A percentile compares a stretch with the other conserved stretches of the same genome.
These are phyloP conservation scores for Escallonia herrerae DNA, from an alignment of 129 eudicot species.

Conservation along the genomic window DNA sequence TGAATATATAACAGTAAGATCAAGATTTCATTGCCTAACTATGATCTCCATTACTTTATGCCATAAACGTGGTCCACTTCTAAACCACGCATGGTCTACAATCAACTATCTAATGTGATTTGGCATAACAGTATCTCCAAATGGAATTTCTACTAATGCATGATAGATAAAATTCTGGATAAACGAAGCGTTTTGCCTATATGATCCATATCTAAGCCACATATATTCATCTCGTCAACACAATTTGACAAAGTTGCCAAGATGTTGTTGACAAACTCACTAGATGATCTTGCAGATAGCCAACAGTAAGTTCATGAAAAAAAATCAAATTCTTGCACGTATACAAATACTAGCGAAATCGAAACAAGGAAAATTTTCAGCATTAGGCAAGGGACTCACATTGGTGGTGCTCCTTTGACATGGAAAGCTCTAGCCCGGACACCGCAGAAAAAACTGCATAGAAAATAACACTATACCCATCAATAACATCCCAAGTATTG, in stretches of 20 bases:
- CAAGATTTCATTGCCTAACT: slow-evolving; percentile 23
- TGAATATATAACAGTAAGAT: slow-evolving; percentile 28
- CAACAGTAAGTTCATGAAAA: not conserved
- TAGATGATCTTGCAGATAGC: too few species aligned
- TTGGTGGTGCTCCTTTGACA: slow-evolving; percentile 64
- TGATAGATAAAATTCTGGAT: too few species aligned
- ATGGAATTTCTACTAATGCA: too few species aligned
- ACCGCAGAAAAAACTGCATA: slow-evolving; percentile 88
- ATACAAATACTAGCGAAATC: too few species aligned
- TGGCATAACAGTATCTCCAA: too few species aligned
- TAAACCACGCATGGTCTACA: too few species aligned
- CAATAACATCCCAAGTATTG: slow-evolving; percentile 1
- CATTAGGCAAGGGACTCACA: slow-evolving; percentile 34
- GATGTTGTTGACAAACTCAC: not conserved
- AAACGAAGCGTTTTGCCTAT: too few species aligned
- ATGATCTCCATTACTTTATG: not conserved
- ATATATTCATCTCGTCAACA: not conserved
- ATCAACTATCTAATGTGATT: too few species aligned
- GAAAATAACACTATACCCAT: not conserved
- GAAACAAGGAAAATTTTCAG: not conserved
- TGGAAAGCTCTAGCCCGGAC: slow-evolving; percentile 83
- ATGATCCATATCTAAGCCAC: too few species aligned
- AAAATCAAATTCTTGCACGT: not conserved
- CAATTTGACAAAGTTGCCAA: not conserved
- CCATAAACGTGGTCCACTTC: too few species aligned